Percentiles rank a stretch among this genome's conserved stretches.
Conservation (phyloP, 23 red algal genomes). For the Gracilariopsis chorda region DNA sequence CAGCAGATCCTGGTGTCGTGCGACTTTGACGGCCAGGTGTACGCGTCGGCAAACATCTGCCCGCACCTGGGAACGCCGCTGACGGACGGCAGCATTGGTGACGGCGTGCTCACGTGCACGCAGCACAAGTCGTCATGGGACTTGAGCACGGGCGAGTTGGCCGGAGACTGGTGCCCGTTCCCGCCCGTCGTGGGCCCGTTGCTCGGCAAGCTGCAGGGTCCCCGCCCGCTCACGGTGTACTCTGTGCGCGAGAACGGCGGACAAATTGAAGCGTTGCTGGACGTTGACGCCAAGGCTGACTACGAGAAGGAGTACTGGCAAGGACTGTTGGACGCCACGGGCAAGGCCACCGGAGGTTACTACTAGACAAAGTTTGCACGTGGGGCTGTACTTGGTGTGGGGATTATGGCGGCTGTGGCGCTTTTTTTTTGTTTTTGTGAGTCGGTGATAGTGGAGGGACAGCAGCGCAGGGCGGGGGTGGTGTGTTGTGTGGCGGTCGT, state of each 20-base stretch:
- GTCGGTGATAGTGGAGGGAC: too few species aligned
- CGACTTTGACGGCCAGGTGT: slow-evolving; percentile 97
- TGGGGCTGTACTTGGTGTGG: too few species aligned
- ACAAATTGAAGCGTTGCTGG: slow-evolving; percentile 88
- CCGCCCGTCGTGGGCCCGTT: slow-evolving; percentile 91
- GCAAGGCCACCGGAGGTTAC: slow-evolving; percentile 95
- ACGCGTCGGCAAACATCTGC: slow-evolving; percentile 85
- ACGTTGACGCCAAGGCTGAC: slow-evolving; percentile 84
- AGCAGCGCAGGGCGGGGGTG: too few species aligned
- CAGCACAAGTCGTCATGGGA: slow-evolving; percentile 97
- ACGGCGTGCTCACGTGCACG: slow-evolving; percentile 87
- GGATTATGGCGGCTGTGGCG: too few species aligned
- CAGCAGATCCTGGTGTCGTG: slow-evolving; percentile 88
- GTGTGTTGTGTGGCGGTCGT: too few species aligned
- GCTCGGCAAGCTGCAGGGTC: slow-evolving; percentile 87
- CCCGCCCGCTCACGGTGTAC: slow-evolving; percentile 76
- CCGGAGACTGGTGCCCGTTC: slow-evolving; percentile 93
- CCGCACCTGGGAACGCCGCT: slow-evolving; percentile 94
- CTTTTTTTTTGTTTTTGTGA: too few species aligned
- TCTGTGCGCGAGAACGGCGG: slow-evolving; percentile 90
- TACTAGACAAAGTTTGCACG: too few species aligned
- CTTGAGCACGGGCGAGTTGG: slow-evolving; percentile 79
- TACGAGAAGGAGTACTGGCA: slow-evolving; percentile 97
- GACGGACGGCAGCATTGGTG: slow-evolving; percentile 76
- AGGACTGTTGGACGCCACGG: slow-evolving; percentile 89